These are phyloP conservation scores for Phytophthora colocasiae DNA, from an alignment of 352 stramenopile species.

Conservation along the genomic window DNA sequence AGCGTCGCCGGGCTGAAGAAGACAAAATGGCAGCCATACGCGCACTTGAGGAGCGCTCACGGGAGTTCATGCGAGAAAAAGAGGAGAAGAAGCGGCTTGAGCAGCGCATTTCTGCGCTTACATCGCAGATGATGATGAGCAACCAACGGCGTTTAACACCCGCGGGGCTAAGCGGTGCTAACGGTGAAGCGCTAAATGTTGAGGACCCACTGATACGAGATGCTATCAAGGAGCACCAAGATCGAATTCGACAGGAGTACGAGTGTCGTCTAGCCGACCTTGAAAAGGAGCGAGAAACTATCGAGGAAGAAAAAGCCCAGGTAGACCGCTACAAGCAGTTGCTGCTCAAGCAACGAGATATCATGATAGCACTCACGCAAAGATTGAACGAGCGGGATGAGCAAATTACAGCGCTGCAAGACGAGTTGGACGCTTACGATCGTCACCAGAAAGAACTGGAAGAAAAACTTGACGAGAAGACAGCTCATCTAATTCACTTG, in stretches of 20 bases:
- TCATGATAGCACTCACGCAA: constrained; percentile 97
- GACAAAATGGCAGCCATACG: constrained; percentile 96
- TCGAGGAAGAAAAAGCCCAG: constrained; percentile 95
- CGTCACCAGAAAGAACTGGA: constrained; percentile 92
- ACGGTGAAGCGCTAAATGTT: constrained; percentile 48
- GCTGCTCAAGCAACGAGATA: constrained; percentile 96
- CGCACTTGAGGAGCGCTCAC: constrained; percentile 89
- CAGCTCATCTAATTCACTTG: constrained; percentile 93
- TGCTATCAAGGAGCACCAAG: constrained; percentile 91
- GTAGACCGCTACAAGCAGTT: constrained; percentile 97
- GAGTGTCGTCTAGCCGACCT: constrained; percentile 92
- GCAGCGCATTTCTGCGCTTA: constrained; percentile 92
- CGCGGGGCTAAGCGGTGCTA: constrained; percentile 20
- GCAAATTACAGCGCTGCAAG: constrained; percentile 95
- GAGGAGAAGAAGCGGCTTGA: constrained; percentile 96
- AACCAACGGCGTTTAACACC: constrained; percentile 51
- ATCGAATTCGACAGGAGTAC: constrained; percentile 92
- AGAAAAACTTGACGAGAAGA: constrained; percentile 95
- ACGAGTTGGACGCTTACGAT: constrained; percentile 95
- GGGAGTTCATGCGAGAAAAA: constrained; percentile 96
- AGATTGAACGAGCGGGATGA: constrained; percentile 95
- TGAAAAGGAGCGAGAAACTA: constrained; percentile 94
- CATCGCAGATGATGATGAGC: constrained; percentile 93
- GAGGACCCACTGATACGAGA: constrained; percentile 85
- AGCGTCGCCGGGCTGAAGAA: constrained; percentile 89